A percentile compares a stretch with the other conserved stretches of the same genome.
phyloP scores from a whole-genome alignment of 2,329 filamentous ascomycete species.

The Cercospora berteroae region DNA sequence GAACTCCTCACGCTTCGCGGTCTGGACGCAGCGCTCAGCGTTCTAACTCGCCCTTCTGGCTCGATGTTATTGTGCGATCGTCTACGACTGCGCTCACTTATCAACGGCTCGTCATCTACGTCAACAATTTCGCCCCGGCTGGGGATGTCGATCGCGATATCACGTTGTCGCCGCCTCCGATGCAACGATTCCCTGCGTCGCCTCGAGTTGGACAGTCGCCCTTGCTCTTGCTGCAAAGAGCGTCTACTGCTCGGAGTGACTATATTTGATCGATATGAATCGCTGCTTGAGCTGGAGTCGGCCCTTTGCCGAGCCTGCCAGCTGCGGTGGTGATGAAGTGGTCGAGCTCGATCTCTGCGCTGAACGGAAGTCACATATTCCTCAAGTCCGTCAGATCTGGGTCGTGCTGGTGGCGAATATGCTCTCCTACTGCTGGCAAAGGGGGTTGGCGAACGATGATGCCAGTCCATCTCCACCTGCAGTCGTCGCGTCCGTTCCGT shows the following conservation, averaged over 20 bases:
- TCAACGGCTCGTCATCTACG: background rate
- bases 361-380: background rate
- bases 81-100: background rate
- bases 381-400: background rate
- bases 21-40: background rate
- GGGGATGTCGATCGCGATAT: slow-evolving; percentile 1
- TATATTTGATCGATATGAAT: background rate
- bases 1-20: background rate
- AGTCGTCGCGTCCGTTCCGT: background rate
- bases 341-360: background rate
- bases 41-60: background rate
- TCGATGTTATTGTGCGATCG: background rate
- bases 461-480: background rate
- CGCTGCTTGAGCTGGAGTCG: background rate
- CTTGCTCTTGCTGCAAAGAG: background rate
- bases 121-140: background rate
- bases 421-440: background rate
- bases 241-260: background rate
- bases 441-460: background rate
- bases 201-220: background rate
- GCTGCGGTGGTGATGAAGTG: background rate
- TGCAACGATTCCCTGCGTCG: background rate
- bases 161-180: background rate
- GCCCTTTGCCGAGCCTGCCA: background rate
- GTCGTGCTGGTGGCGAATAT: background rate